Base-by-base conservation (phyloP, 345 rosid genomes). In the Aquilaria yunnanensis region DNA sequence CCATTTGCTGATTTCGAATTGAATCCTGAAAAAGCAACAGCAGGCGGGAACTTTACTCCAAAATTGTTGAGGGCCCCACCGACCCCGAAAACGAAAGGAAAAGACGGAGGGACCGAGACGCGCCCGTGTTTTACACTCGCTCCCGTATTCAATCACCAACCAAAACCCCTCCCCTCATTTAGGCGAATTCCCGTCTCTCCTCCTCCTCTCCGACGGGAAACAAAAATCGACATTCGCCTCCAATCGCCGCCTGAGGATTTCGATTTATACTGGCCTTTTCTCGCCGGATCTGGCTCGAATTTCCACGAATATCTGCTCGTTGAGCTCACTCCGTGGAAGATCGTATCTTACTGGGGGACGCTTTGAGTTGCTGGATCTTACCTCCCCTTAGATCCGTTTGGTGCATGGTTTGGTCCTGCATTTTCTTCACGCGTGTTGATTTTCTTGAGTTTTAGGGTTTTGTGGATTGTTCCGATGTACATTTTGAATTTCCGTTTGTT, bases 341-440 rank as follows among this genome's bases (percentile, higher is more conserved):
- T 54, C 30, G 29, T 43, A 14, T 9, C 58, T 66, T 49, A 23
- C 29, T 31, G 29, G 3, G 6, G 10, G 57, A 34, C 32, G 23
- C 23, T 23, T 23, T 23, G 23, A 23, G 23, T 23, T 23, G 23
- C 67, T 37, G 45, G 13, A 57, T 58, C 51, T 49, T 14, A 12
- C 30, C 58, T 57, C 56, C 63, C 45, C 55, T 51, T 59, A 56
- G 71, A 68, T 66, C 32, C 68, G 32, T 65, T 68, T 65, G 76
- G 77, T 70, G 49, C 72, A 71, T 67, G 1, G 51, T 67, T 48
- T 48, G 12, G 11, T 11, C 14, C 60, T 51, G 9, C 53, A 23
- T 57, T 51, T 62, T 61, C 33, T 70, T 43, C 43, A 3, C 37
- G 49, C 41, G 9, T 32, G 37, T 55, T 47, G 51, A 41, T 78